These are phyloP conservation scores for Athelia sp. DNA, from an alignment of 1,284 basidiomycete species.

Conservation along the genomic window DNA sequence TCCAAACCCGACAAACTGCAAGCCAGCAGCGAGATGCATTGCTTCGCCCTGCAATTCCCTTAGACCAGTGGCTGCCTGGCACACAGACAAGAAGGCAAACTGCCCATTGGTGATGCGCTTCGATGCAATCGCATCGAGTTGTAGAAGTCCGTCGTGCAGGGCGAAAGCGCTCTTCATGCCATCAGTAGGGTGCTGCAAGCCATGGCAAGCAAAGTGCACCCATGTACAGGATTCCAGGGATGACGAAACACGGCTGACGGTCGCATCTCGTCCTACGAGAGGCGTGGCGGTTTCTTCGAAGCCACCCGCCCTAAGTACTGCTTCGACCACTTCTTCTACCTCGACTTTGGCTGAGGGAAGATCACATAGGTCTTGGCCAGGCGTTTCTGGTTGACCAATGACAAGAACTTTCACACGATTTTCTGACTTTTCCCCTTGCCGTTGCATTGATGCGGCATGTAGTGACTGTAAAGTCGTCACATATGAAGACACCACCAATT, in stretches of 20 bases:
- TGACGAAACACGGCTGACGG: not conserved
- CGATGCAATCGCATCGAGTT: not conserved
- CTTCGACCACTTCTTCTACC: conserved; percentile 1
- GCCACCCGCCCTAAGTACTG: not conserved
- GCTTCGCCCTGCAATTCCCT: not conserved
- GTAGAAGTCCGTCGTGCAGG: not conserved
- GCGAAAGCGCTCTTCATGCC: not conserved
- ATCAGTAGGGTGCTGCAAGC: not conserved
- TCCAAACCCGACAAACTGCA: not conserved
- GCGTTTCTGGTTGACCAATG: not conserved
- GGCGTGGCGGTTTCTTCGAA: not conserved
- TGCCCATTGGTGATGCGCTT: not conserved
- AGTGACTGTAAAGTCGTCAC: not conserved
- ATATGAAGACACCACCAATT: not conserved
- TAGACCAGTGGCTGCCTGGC: not conserved
- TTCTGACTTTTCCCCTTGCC: not conserved
- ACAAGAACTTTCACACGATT: not conserved
- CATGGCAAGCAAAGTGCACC: conserved; percentile 1
- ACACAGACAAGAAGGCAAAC: conserved; percentile 1
- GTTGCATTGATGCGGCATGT: not conserved
- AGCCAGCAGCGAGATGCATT: not conserved
- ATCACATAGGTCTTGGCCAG: not conserved
- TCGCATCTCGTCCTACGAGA: not conserved
- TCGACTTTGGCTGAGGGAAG: not conserved
- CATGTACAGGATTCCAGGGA: not conserved